These are phyloP conservation scores for Candida ovalis DNA, from an alignment of 805 yeast genomes.

Conservation along the genomic window DNA sequence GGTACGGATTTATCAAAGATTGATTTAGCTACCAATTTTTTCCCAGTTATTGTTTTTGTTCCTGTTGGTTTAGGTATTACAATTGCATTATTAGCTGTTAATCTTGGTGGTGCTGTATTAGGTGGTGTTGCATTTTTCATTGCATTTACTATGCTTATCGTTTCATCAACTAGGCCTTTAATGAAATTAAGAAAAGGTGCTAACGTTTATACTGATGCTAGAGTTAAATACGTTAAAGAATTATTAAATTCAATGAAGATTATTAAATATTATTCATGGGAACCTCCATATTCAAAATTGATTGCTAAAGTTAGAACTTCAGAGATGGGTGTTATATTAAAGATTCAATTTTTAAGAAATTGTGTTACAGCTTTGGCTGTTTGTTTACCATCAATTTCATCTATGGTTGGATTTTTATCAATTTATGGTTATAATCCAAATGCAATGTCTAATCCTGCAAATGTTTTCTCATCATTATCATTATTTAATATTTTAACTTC, in stretches of 20 bases:
- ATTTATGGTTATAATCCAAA: conserved; percentile 35
- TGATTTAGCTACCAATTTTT: conserved; percentile 70
- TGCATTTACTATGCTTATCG: conserved; percentile 46
- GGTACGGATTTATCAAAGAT: conserved; percentile 81
- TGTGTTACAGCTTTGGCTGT: conserved; percentile 60
- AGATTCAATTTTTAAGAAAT: conserved; percentile 63
- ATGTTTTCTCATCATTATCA: conserved; percentile 66
- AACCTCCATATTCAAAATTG: conserved; percentile 62
- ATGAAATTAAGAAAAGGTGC: conserved; percentile 55
- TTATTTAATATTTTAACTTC: conserved; percentile 59
- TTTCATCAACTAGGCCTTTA: conserved; percentile 46
- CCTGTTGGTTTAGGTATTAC: conserved; percentile 63
- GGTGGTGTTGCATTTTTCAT: conserved; percentile 61
- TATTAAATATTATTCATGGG: conserved; percentile 92
- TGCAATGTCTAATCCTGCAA: conserved; percentile 47
- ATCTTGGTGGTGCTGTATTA: conserved; percentile 70
- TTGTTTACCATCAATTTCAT: conserved; percentile 64
- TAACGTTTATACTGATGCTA: conserved; percentile 63
- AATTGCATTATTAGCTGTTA: conserved; percentile 57
- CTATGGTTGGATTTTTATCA: conserved; percentile 54
- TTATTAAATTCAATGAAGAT: conserved; percentile 72
- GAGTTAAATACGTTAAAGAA: conserved; percentile 77
- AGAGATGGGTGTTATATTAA: conserved; percentile 61
- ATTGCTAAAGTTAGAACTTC: conserved; percentile 51
- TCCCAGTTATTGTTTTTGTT: conserved; percentile 59